phyloP scores from a whole-genome alignment of 805 yeast genomes.

The Wickerhamiella australiensis region DNA sequence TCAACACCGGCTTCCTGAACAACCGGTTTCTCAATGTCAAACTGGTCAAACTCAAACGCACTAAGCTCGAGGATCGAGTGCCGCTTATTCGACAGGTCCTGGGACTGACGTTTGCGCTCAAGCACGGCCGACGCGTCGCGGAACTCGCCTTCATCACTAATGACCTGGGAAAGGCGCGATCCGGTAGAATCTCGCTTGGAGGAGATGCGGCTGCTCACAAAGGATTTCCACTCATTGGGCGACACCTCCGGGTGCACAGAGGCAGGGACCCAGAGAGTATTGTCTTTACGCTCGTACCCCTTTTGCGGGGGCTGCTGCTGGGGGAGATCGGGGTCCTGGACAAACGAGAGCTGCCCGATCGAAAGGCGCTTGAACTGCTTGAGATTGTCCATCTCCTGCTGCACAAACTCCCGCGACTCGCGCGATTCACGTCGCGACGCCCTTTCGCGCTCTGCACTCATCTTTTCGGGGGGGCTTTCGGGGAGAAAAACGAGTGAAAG shows the following conservation, averaged over 20 bases:
- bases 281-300: conserved; percentile 13
- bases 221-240: conserved; percentile 57
- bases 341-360: conserved; percentile 27
- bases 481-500: not conserved
- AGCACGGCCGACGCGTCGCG: conserved; percentile 28
- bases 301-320: not conserved
- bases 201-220: conserved; percentile 31
- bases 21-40: conserved; percentile 32
- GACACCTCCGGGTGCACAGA: conserved; percentile 87
- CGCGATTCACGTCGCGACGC: not conserved
- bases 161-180: conserved; percentile 28
- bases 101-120: conserved; percentile 21
- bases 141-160: conserved; percentile 27
- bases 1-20: conserved; percentile 9
- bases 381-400: conserved; percentile 32
- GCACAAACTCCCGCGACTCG: conserved; percentile 23
- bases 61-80: conserved; percentile 34
- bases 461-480: not conserved
- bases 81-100: conserved; percentile 17
- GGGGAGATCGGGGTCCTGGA: conserved; percentile 34
- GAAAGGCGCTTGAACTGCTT: conserved; percentile 33
- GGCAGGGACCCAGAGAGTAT: conserved; percentile 90
- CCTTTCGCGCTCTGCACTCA: not conserved
- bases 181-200: conserved; percentile 12
- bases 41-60: conserved; percentile 50